Evolutionary conservation across 306 rosid species (phyloP), one percentile per base, ranked within the genome.

Genomic region (Vigna hirtella): DNA sequence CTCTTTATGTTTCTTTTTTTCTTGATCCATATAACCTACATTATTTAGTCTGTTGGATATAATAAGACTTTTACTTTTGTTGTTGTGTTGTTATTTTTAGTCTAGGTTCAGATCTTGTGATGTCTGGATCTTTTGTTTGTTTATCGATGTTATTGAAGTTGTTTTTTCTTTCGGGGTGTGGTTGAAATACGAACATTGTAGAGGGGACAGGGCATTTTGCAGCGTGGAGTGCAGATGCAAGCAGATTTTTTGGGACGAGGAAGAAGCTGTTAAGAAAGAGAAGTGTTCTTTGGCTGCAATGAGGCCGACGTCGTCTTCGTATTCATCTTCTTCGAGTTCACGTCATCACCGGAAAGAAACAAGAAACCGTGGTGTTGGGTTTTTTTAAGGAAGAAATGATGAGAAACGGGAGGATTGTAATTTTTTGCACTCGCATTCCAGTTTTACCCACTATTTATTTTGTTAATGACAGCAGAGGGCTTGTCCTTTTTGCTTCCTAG

Each of bases 181-280:
- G 64, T 6, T 4, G 12, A 4, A 43, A 36, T 2, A 11, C 66
- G 71, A 6, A 30, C 61, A 7, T 58, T 71, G 80, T 81, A 93
- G 99, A 79, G 99, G 99, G 34, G 97, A 96, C 73, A 87, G 67
- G 83, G 98, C 92, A 0, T 93, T 96, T 64, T 96, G 97, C 70
- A 96, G 99, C 80, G 98, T 83, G 88, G 99, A 93, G 82, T 96
- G 98, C 82, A 84, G 97, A 79, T 90, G 88, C 86, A 87, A 89
- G 85, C 98, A 96, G 82, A 96, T 96, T 83, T 86, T 90, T 70
- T 83, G 72, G 88, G 99, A 96, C 59, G 98, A 92, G 79, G 94
- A 89, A 80, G 97, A 91, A 42, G 82, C 69, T 79, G 16, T 81
- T 81, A 73, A 66, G 50, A 78, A 80, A 47, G 85, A 82, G 7